Evolutionary conservation across 2,329 filamentous ascomycete genomes (phyloP).

Genomic region (Beauveria sp.): DNA sequence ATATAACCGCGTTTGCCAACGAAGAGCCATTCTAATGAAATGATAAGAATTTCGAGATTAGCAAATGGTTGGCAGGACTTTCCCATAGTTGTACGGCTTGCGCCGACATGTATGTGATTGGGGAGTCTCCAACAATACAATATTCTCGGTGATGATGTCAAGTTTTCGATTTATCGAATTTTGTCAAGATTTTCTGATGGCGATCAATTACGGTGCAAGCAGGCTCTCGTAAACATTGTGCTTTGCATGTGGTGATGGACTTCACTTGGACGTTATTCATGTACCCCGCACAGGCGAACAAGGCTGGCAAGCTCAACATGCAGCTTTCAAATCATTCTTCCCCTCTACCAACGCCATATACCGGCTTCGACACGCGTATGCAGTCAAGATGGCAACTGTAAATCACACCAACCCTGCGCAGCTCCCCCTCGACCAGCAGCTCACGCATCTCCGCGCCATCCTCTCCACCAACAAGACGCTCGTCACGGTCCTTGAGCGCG

Average conservation of each 20-base stretch:
- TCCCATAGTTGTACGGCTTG: not conserved
- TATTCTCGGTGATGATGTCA: too few species aligned
- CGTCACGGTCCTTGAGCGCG: slow-evolving; percentile 20
- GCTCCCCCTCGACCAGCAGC: slow-evolving; percentile 21
- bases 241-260: not conserved
- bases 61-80: not conserved
- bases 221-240: not conserved
- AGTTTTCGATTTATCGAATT: too few species aligned
- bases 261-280: not conserved
- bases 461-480: slow-evolving; percentile 24
- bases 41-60: not conserved
- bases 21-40: not conserved
- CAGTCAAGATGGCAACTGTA: not conserved
- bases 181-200: too few species aligned
- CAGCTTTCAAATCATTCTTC: not conserved
- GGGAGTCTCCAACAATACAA: too few species aligned
- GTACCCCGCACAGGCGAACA: not conserved
- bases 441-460: slow-evolving; percentile 16
- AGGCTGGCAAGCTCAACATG: not conserved
- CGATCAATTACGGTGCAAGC: too few species aligned
- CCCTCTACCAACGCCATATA: not conserved
- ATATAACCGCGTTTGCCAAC: not conserved
- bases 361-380: not conserved
- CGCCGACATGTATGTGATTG: not conserved
- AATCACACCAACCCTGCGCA: slow-evolving; percentile 16